Conservation (phyloP, 2,329 filamentous ascomycete genomes). For the Fusarium pseudograminearum region DNA sequence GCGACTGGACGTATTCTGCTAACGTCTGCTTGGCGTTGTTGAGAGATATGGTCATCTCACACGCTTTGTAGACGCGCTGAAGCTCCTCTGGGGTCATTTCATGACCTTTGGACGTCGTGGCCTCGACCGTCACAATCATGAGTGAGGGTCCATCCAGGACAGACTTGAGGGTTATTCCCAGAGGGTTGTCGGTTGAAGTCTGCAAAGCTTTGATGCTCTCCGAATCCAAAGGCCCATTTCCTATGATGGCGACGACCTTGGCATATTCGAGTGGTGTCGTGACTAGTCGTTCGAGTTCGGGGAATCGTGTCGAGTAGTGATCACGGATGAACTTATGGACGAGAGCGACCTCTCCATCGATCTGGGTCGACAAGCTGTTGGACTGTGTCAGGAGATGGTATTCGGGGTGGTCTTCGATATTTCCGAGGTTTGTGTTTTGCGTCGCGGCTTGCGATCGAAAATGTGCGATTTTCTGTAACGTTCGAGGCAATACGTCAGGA, state of each 20-base stretch:
- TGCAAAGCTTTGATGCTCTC: slow-evolving; percentile 84
- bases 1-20: slow-evolving; percentile 94
- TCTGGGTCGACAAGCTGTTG: slow-evolving; percentile 89
- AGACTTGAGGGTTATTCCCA: slow-evolving; percentile 79
- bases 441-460: slow-evolving; percentile 78
- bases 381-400: slow-evolving; percentile 90
- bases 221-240: slow-evolving; percentile 88
- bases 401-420: slow-evolving; percentile 91
- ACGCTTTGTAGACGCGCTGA: slow-evolving; percentile 78
- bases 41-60: slow-evolving; percentile 87
- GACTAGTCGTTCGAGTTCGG: slow-evolving; percentile 89
- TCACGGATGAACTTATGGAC: slow-evolving; percentile 98
- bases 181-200: slow-evolving; percentile 79
- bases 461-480: slow-evolving; percentile 79
- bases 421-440: slow-evolving; percentile 76
- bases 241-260: slow-evolving; percentile 91
- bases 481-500: slow-evolving; percentile 72
- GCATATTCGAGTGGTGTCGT: slow-evolving; percentile 95
- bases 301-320: slow-evolving; percentile 93
- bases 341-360: slow-evolving; percentile 90
- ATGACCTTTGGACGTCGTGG: slow-evolving; percentile 86
- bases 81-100: slow-evolving; percentile 82
- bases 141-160: slow-evolving; percentile 89
- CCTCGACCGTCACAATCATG: slow-evolving; percentile 97
- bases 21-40: slow-evolving; percentile 88